Conservation (phyloP, 2,329 filamentous ascomycete genomes). For the Zymoseptoria ardabiliae region DNA sequence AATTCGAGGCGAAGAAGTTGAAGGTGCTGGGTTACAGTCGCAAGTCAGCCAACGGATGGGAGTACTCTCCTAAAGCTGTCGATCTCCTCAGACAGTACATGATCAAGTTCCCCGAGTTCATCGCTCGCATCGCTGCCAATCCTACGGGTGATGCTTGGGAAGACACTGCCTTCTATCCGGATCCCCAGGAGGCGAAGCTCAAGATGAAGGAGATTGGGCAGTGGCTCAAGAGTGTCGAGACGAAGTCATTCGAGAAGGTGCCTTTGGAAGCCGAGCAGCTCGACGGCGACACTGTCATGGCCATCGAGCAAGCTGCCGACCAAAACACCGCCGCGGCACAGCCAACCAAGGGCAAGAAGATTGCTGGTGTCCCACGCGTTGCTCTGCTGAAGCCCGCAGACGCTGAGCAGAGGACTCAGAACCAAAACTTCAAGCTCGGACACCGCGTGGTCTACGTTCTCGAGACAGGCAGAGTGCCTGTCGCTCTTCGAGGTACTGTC, state of each 20-base stretch:
- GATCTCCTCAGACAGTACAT: conserved; percentile 81
- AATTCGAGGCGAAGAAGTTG: conserved; percentile 90
- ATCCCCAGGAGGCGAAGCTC: conserved; percentile 60
- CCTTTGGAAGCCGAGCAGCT: conserved; percentile 93
- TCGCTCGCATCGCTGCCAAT: conserved; percentile 77
- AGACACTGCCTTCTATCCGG: conserved; percentile 79
- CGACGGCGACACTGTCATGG: conserved; percentile 79
- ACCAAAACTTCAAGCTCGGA: conserved; percentile 75
- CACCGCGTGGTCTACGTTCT: conserved; percentile 91
- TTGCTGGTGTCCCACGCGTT: conserved; percentile 75
- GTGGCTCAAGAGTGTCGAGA: conserved; percentile 88
- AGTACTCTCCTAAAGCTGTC: conserved; percentile 82
- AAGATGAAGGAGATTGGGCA: conserved; percentile 89
- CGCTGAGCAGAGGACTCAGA: conserved; percentile 83
- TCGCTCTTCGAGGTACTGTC: conserved; percentile 86
- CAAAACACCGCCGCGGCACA: conserved; percentile 38
- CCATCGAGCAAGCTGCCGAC: conserved; percentile 72
- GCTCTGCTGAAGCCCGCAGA: conserved; percentile 89
- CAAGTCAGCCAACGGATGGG: conserved; percentile 81
- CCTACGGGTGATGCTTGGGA: conserved; percentile 76
- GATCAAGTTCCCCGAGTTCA: conserved; percentile 90
- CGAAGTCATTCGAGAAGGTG: conserved; percentile 89
- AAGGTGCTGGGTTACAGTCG: conserved; percentile 95
- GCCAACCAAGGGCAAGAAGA: conserved; percentile 56
- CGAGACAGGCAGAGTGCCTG: conserved; percentile 88